Percentiles rank a stretch among this genome's conserved stretches.
Conservation (phyloP, 768 basidiomycete species). For the Mycena galopus region DNA sequence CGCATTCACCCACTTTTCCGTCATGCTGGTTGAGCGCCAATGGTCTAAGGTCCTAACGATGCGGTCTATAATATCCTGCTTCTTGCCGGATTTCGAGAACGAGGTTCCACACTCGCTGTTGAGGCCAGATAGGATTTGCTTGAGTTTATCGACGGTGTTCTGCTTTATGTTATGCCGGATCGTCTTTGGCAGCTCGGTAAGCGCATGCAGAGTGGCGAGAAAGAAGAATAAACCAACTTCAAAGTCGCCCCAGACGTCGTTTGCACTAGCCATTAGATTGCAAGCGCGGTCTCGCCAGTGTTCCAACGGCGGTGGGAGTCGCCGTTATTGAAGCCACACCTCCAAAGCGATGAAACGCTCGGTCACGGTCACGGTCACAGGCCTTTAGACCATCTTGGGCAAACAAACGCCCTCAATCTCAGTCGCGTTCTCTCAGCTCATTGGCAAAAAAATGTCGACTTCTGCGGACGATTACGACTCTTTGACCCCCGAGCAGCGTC, state of each 20-base stretch:
- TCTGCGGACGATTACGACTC: constrained; percentile 75
- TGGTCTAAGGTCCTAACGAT: constrained; percentile 69
- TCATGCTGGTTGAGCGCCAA: constrained; percentile 68
- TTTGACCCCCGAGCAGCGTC: constrained; percentile 81
- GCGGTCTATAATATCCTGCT: constrained; percentile 88
- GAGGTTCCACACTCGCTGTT: constrained; percentile 82
- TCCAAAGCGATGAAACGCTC: too few relatives aligned
- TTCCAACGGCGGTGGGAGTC: not conserved
- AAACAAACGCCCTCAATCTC: too few relatives aligned
- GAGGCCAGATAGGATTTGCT: constrained; percentile 82
- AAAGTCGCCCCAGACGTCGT: constrained; percentile 76
- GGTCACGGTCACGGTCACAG: too few relatives aligned
- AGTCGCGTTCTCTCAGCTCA: not conserved
- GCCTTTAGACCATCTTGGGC: too few relatives aligned
- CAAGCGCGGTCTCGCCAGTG: constrained; percentile 5
- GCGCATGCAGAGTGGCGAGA: constrained; percentile 33
- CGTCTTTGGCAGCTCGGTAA: constrained; percentile 56
- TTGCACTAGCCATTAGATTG: constrained; percentile 68
- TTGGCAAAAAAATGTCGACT: constrained; percentile 40
- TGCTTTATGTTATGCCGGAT: constrained; percentile 77
- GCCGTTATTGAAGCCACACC: too few relatives aligned
- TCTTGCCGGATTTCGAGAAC: constrained; percentile 84
- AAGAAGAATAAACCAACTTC: constrained; percentile 62
- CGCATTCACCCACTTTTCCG: constrained; percentile 79
- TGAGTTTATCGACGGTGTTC: constrained; percentile 89